phyloP scores from a whole-genome alignment of 257 asterid species.

The Solanum piurae region DNA sequence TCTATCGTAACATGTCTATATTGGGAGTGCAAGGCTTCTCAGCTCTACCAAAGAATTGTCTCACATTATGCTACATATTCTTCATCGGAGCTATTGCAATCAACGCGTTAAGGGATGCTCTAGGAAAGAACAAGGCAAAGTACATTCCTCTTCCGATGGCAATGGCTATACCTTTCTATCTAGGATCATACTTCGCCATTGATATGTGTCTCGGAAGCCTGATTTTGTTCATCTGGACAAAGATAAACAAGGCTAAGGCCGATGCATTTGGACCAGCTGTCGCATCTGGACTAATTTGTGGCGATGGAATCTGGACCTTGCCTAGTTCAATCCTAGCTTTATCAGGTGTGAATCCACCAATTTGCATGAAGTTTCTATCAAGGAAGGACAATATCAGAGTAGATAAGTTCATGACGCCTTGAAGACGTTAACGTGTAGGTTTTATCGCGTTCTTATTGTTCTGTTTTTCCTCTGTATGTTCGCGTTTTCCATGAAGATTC shows the following conservation, averaged over 20 bases:
- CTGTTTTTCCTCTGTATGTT: background rate
- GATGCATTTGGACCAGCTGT: slow-evolving; percentile 58
- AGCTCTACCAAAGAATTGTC: slow-evolving; percentile 45
- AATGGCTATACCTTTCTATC: slow-evolving; percentile 62
- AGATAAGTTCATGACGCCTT: slow-evolving; percentile 16
- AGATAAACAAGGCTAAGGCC: slow-evolving; percentile 33
- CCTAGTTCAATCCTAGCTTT: slow-evolving; percentile 44
- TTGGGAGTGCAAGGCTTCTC: slow-evolving; percentile 66
- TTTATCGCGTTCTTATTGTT: background rate
- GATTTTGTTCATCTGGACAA: slow-evolving; percentile 49
- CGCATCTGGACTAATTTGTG: slow-evolving; percentile 60
- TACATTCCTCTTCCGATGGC: slow-evolving; percentile 68
- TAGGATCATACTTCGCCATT: slow-evolving; percentile 47
- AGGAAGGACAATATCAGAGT: slow-evolving; percentile 26
- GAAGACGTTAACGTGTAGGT: background rate
- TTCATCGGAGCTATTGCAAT: slow-evolving; percentile 43
- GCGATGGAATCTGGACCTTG: slow-evolving; percentile 58
- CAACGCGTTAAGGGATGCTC: slow-evolving; percentile 35
- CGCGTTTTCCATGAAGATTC: background rate
- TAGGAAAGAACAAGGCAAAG: slow-evolving; percentile 33
- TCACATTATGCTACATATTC: slow-evolving; percentile 42
- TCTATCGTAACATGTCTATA: slow-evolving; percentile 48
- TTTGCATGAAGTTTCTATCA: slow-evolving; percentile 63
- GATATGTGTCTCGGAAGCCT: slow-evolving; percentile 69
- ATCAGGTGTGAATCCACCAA: slow-evolving; percentile 49